Evolutionary conservation across 805 yeast species (phyloP).

Genomic region (Starmerella bombi): DNA sequence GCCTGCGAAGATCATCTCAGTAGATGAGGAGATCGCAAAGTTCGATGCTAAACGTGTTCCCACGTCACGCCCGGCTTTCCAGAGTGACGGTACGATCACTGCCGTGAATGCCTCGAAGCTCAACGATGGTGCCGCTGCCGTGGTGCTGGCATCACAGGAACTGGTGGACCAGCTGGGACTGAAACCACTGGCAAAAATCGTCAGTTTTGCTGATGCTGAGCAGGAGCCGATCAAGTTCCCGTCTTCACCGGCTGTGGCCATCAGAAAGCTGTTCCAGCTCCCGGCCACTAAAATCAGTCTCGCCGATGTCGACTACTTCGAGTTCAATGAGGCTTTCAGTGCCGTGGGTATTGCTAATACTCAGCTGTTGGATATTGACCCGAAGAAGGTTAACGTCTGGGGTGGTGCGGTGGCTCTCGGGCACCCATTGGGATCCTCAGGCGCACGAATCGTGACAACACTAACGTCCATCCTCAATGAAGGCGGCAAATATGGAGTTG

Average conservation of each 20-base stretch:
- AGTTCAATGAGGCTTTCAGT: conserved; percentile 94
- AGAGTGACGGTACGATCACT: conserved; percentile 89
- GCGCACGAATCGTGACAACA: conserved; percentile 88
- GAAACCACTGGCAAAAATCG: conserved; percentile 76
- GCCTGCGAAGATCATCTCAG: conserved; percentile 52
- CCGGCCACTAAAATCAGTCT: conserved; percentile 54
- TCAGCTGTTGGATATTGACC: conserved; percentile 46
- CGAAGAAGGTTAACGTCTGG: conserved; percentile 67
- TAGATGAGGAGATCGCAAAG: conserved; percentile 74
- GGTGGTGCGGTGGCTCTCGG: conserved; percentile 97
- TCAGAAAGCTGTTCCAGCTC: conserved; percentile 69
- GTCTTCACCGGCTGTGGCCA: conserved; percentile 85
- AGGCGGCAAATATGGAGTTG: conserved; percentile 76
- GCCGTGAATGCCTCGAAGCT: conserved; percentile 94
- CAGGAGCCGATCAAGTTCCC: conserved; percentile 91
- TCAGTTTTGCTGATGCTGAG: conserved; percentile 98
- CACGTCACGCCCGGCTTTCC: conserved; percentile 86
- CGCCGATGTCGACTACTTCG: conserved; percentile 73
- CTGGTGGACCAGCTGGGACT: conserved; percentile 74
- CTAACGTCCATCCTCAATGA: conserved; percentile 79
- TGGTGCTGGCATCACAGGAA: conserved; percentile 68
- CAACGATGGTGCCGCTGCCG: conserved; percentile 97
- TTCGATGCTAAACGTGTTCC: conserved; percentile 62
- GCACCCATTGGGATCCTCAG: conserved; percentile 92
- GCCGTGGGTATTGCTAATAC: conserved; percentile 90